phyloP scores from a whole-genome alignment of 2,329 filamentous ascomycete species.

The Exutisphaerella laricina region DNA sequence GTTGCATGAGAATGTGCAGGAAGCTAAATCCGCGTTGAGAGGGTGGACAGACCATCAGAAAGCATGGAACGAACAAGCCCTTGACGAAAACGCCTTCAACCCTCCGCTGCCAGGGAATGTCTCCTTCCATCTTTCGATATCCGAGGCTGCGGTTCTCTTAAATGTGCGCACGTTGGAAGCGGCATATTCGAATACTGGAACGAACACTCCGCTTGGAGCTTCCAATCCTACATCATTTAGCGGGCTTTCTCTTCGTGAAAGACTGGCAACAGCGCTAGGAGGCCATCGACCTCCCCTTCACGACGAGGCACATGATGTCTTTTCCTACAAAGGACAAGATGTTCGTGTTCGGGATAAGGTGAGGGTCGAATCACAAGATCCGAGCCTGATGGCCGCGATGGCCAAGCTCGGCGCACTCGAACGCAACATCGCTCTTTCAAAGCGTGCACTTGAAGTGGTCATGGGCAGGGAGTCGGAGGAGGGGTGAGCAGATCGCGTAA shows the following conservation, averaged over 20 bases:
- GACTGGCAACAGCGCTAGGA: conserved; percentile 46
- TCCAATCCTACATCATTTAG: conserved; percentile 37
- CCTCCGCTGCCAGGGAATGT: conserved; percentile 60
- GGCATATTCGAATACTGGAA: conserved; percentile 29
- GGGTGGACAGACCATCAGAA: conserved; percentile 48
- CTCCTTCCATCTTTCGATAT: conserved; percentile 61
- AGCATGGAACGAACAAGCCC: conserved; percentile 52
- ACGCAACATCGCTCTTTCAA: conserved; percentile 63
- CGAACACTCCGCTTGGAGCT: conserved; percentile 29
- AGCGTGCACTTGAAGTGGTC: conserved; percentile 68
- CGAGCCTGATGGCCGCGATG: conserved; percentile 73
- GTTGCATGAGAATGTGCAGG: conserved; percentile 55
- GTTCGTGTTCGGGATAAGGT: conserved; percentile 88
- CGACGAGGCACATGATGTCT: conserved; percentile 69
- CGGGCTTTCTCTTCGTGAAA: conserved; percentile 54
- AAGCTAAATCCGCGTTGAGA: conserved; percentile 55
- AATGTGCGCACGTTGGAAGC: conserved; percentile 64
- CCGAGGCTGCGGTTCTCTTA: conserved; percentile 53
- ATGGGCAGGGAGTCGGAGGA: conserved; percentile 59
- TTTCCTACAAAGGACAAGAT: conserved; percentile 62
- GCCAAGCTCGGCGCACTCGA: conserved; percentile 76
- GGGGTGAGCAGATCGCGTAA: conserved; percentile 10
- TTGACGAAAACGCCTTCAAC: conserved; percentile 54
- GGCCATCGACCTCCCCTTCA: conserved; percentile 38
- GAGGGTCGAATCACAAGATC: conserved; percentile 81